Conservation (phyloP, 1,139 yeast genomes). For the Arxiozyma slooffiae region DNA sequence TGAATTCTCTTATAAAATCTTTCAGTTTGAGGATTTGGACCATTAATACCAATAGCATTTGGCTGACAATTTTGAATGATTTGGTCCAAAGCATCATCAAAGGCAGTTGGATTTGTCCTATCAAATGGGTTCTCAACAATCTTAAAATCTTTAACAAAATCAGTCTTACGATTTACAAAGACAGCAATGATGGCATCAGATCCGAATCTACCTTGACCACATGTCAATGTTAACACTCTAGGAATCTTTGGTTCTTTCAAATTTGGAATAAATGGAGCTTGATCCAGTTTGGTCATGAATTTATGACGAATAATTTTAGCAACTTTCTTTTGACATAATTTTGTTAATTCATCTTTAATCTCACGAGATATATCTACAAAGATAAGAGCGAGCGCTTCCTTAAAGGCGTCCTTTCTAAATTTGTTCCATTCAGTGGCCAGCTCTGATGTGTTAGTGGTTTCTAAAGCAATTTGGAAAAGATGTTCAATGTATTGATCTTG, state of each 20-base stretch:
- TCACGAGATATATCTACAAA: slow-evolving; percentile 61
- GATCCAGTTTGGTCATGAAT: slow-evolving; percentile 67
- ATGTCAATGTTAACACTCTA: slow-evolving; percentile 68
- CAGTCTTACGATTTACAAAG: slow-evolving; percentile 69
- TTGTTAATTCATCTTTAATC: slow-evolving; percentile 74
- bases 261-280: slow-evolving; percentile 83
- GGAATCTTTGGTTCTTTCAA: slow-evolving; percentile 79
- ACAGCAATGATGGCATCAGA: slow-evolving; percentile 83
- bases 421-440: slow-evolving; percentile 74
- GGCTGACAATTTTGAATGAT: slow-evolving; percentile 49
- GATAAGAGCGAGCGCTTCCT: slow-evolving; percentile 57
- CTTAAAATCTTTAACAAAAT: slow-evolving; percentile 65
- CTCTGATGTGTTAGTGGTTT: slow-evolving; percentile 78
- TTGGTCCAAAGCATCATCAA: slow-evolving; percentile 52
- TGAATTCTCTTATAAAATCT: slow-evolving; percentile 49
- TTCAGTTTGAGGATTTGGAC: slow-evolving; percentile 68
- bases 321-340: slow-evolving; percentile 64
- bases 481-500: slow-evolving; percentile 39
- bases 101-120: slow-evolving; percentile 38
- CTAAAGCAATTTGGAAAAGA: slow-evolving; percentile 48
- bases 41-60: slow-evolving; percentile 84
- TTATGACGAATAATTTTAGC: slow-evolving; percentile 60
- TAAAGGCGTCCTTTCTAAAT: slow-evolving; percentile 59
- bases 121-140: slow-evolving; percentile 59
- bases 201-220: slow-evolving; percentile 74